phyloP scores from a whole-genome alignment of 169 alveolate genomes.

The Besnoitia besnoiti region DNA sequence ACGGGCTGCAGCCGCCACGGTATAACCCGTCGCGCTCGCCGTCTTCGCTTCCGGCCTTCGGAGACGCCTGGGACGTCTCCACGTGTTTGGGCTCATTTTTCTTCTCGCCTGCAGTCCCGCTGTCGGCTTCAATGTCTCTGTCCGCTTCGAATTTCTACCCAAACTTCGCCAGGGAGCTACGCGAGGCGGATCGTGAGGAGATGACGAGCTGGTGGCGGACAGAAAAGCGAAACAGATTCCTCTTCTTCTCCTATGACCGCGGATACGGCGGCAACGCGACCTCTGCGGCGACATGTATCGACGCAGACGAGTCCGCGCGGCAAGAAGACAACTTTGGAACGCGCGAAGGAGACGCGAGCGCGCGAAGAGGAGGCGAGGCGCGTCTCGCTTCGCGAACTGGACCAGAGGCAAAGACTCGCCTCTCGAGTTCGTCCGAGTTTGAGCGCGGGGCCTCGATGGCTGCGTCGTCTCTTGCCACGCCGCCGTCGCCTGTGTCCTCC shows the following conservation, averaged over 20 bases:
- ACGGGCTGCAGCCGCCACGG: not conserved
- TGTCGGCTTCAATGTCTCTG: not conserved
- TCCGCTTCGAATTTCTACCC: not conserved
- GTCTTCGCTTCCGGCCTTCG: not conserved
- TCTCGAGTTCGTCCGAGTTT: too few relatives aligned
- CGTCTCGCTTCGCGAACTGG: too few relatives aligned
- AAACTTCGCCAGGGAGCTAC: not conserved
- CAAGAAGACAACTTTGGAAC: not conserved
- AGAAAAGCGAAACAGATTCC: not conserved
- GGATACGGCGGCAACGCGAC: not conserved
- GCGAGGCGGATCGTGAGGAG: not conserved
- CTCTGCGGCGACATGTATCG: too few relatives aligned
- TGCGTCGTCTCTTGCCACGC: too few relatives aligned
- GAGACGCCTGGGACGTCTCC: not conserved
- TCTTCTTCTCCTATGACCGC: not conserved
- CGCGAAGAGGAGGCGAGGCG: not conserved
- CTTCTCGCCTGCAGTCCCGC: not conserved
- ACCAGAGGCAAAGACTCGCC: too few relatives aligned
- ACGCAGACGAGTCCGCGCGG: not conserved
- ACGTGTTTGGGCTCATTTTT: not conserved
- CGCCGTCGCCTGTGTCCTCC: too few relatives aligned
- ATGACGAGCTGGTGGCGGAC: not conserved
- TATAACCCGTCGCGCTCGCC: not conserved
- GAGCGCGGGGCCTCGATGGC: too few relatives aligned
- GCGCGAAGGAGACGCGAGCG: not conserved